phyloP scores from a whole-genome alignment of 2,329 filamentous ascomycete genomes.

The Aureobasidium lini region DNA sequence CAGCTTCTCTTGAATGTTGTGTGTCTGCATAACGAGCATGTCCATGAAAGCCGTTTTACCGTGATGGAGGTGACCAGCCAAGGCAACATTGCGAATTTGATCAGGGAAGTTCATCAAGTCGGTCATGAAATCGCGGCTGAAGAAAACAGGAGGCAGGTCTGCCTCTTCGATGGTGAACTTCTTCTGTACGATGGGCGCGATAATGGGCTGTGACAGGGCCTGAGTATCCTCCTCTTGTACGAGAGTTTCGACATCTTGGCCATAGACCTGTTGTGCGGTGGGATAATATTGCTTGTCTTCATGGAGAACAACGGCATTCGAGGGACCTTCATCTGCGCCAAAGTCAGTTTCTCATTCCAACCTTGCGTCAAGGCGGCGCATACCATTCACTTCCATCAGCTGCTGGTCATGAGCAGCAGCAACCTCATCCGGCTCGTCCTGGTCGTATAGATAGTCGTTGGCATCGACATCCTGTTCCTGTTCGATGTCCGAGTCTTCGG shows the following conservation, averaged over 20 bases:
- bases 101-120: slow-evolving; percentile 95
- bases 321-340: slow-evolving; percentile 65
- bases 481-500: slow-evolving; percentile 78
- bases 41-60: slow-evolving; percentile 98
- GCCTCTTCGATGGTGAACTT: slow-evolving; percentile 92
- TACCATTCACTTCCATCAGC: slow-evolving; percentile 88
- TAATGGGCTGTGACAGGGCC: slow-evolving; percentile 82
- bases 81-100: slow-evolving; percentile 84
- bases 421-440: slow-evolving; percentile 55
- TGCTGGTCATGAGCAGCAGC: slow-evolving; percentile 59
- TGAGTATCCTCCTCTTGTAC: slow-evolving; percentile 98
- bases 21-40: slow-evolving; percentile 93
- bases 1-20: slow-evolving; percentile 71
- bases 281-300: slow-evolving; percentile 99
- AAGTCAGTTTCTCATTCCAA: neutral
- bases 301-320: slow-evolving; percentile 94
- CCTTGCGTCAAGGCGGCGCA: slow-evolving; percentile 18
- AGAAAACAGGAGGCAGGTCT: slow-evolving; percentile 81
- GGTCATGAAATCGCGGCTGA: slow-evolving; percentile 85
- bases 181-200: slow-evolving; percentile 86
- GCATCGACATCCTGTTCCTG: slow-evolving; percentile 65
- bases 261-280: slow-evolving; percentile 93
- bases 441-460: slow-evolving; percentile 71
- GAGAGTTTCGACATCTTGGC: slow-evolving; percentile 85
- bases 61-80: slow-evolving; percentile 91